Percentiles rank a stretch among this genome's conserved stretches.
Evolutionary conservation across 2,329 filamentous ascomycete species (phyloP).

Genomic region (Acrocalymma vagum): DNA sequence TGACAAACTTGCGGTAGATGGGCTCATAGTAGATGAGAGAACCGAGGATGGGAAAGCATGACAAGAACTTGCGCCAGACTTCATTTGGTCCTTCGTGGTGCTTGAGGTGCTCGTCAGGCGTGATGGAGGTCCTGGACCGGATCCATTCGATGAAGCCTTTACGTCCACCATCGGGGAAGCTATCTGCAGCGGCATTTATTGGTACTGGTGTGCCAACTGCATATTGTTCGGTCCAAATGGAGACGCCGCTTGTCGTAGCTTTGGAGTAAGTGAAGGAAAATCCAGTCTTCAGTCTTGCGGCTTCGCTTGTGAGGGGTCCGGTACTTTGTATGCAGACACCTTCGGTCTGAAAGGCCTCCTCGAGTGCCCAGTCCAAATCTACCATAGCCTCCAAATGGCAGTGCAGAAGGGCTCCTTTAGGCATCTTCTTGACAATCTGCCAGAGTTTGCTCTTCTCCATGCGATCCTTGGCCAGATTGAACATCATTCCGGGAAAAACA

Average conservation of each 20-base stretch:
- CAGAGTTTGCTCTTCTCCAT: slow-evolving; percentile 88
- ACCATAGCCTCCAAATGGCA: slow-evolving; percentile 93
- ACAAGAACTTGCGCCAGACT: slow-evolving; percentile 83
- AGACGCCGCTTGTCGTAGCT: slow-evolving; percentile 48
- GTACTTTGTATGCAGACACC: slow-evolving; percentile 76
- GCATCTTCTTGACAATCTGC: slow-evolving; percentile 85
- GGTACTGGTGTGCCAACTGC: slow-evolving; percentile 65
- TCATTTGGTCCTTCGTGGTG: slow-evolving; percentile 86
- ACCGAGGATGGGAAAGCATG: slow-evolving; percentile 76
- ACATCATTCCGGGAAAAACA: slow-evolving; percentile 92
- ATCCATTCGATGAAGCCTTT: slow-evolving; percentile 81
- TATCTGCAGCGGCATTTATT: slow-evolving; percentile 69
- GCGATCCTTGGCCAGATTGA: slow-evolving; percentile 81
- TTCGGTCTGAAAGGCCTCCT: slow-evolving; percentile 73
- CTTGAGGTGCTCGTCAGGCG: slow-evolving; percentile 74
- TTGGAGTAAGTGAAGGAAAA: slow-evolving; percentile 67
- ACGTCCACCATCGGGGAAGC: slow-evolving; percentile 77
- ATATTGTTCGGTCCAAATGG: slow-evolving; percentile 76
- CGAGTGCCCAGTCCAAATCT: slow-evolving; percentile 81
- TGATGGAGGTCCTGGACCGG: slow-evolving; percentile 75
- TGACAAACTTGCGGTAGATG: slow-evolving; percentile 80
- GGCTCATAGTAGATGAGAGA: slow-evolving; percentile 89
- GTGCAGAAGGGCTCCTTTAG: slow-evolving; percentile 86
- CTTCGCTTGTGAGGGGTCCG: slow-evolving; percentile 62
- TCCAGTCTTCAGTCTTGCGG: slow-evolving; percentile 62